Percentiles rank a stretch among this genome's conserved stretches.
phyloP scores from a whole-genome alignment of 23 red algal species.

The Gracilaria caudata region DNA sequence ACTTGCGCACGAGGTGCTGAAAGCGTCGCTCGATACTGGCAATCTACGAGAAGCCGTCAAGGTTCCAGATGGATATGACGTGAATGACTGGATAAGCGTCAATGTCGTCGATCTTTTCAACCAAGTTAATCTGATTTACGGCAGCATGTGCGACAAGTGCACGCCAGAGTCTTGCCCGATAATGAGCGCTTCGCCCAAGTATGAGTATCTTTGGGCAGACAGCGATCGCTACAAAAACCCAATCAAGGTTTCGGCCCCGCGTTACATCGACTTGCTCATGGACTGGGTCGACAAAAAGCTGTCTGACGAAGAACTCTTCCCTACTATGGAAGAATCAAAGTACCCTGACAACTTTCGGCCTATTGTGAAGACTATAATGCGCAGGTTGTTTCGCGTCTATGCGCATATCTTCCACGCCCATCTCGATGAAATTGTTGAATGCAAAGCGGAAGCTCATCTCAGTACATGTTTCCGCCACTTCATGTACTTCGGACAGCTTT shows the following conservation, averaged over 20 bases:
- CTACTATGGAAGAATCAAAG: conserved; percentile 62
- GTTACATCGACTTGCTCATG: conserved; percentile 92
- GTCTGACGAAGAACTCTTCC: conserved; percentile 65
- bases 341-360: conserved; percentile 74
- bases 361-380: conserved; percentile 89
- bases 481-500: conserved; percentile 89
- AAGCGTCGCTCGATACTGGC: conserved; percentile 68
- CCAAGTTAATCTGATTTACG: conserved; percentile 94
- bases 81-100: conserved; percentile 95
- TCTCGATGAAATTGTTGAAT: conserved; percentile 87
- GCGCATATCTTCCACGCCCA: conserved; percentile 97
- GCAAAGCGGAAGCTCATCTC: conserved; percentile 87
- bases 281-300: conserved; percentile 89
- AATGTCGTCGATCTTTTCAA: conserved; percentile 98
- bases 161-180: conserved; percentile 88
- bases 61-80: conserved; percentile 89
- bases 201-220: conserved; percentile 97
- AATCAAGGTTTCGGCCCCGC: conserved; percentile 84
- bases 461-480: conserved; percentile 98
- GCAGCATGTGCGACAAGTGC: conserved; percentile 94
- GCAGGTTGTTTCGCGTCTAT: conserved; percentile 91
- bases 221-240: conserved; percentile 83
- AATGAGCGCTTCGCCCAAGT: conserved; percentile 95
- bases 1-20: conserved; percentile 75
- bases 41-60: conserved; percentile 86